phyloP scores from a whole-genome alignment of 345 rosid species.

The Nasturtium officinale region DNA sequence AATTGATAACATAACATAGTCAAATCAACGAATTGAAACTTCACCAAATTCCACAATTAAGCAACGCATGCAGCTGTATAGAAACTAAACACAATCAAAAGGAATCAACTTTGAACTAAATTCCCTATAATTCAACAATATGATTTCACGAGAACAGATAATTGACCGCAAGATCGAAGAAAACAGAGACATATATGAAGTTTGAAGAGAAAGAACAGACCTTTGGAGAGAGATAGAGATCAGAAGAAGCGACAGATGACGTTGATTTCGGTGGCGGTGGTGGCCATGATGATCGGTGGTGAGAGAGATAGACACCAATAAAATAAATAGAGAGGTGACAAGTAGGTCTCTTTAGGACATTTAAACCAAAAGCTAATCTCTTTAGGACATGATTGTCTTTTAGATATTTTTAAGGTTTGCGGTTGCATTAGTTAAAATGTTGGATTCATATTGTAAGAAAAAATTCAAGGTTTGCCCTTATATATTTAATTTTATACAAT shows the following conservation, averaged over 20 bases:
- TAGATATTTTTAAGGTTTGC: neutral
- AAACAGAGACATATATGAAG: neutral
- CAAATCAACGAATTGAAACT: slow-evolving; percentile 6
- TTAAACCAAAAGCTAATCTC: slow-evolving; percentile 10
- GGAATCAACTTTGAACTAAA: slow-evolving; percentile 9
- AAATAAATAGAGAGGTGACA: slow-evolving; percentile 14
- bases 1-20: neutral
- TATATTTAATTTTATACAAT: neutral
- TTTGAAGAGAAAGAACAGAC: slow-evolving; percentile 9
- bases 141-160: neutral
- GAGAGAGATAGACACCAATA: slow-evolving; percentile 23
- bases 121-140: neutral
- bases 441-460: neutral
- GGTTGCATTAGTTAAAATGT: neutral
- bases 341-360: slow-evolving; percentile 39
- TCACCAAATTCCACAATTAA: neutral
- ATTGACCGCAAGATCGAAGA: slow-evolving; percentile 13
- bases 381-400: slow-evolving; percentile 16
- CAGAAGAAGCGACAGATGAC: slow-evolving; percentile 26
- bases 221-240: slow-evolving; percentile 19
- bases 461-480: neutral
- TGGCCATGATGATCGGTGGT: slow-evolving; percentile 39
- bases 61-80: slow-evolving; percentile 41
- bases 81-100: neutral
- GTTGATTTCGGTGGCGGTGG: slow-evolving; percentile 23